These are phyloP conservation scores for Zopfia rhizophila DNA, from an alignment of 2,329 filamentous ascomycete species.

Conservation along the genomic window DNA sequence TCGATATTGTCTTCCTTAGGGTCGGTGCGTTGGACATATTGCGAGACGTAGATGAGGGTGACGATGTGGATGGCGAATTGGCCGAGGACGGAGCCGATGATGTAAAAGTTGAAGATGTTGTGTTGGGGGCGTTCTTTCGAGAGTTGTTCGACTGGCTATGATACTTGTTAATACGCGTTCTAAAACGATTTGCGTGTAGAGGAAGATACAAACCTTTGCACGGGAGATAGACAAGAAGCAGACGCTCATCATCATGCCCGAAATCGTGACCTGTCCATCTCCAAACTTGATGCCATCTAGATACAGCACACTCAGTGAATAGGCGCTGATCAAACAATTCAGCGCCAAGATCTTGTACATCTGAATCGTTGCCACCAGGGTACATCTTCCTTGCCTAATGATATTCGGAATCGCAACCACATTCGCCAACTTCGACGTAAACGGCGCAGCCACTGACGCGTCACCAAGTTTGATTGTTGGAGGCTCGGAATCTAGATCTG, in stretches of 20 bases:
- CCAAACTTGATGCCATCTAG: conserved; percentile 99
- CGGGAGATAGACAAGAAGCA: conserved; percentile 99
- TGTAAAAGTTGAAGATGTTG: conserved; percentile 99
- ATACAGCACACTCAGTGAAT: conserved; percentile 95
- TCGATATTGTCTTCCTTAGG: conserved; percentile 77
- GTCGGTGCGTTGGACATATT: conserved; percentile 84
- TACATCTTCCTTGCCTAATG: conserved; percentile 96
- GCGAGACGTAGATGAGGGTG: conserved; percentile 93
- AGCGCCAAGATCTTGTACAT: conserved; percentile 99
- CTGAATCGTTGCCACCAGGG: conserved; percentile 96
- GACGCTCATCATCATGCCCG: conserved; percentile 99
- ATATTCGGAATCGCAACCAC: conserved; percentile 98
- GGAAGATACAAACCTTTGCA: conserved; percentile 73
- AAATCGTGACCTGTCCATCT: conserved; percentile 97
- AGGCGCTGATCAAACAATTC: conserved; percentile 97
- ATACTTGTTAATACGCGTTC: conserved; percentile 45
- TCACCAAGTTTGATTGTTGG: conserved; percentile 97
- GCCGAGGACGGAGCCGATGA: conserved; percentile 95
- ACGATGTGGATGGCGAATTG: conserved; percentile 97
- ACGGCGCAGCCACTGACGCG: conserved; percentile 95
- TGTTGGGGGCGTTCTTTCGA: conserved; percentile 98
- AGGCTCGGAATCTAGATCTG: conserved; percentile 78
- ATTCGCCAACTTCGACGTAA: conserved; percentile 97
- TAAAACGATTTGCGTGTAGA: not conserved
- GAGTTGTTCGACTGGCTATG: conserved; percentile 84